Evolutionary conservation across 257 asterid species (phyloP).

Genomic region (Jacaranda mimosifolia): DNA sequence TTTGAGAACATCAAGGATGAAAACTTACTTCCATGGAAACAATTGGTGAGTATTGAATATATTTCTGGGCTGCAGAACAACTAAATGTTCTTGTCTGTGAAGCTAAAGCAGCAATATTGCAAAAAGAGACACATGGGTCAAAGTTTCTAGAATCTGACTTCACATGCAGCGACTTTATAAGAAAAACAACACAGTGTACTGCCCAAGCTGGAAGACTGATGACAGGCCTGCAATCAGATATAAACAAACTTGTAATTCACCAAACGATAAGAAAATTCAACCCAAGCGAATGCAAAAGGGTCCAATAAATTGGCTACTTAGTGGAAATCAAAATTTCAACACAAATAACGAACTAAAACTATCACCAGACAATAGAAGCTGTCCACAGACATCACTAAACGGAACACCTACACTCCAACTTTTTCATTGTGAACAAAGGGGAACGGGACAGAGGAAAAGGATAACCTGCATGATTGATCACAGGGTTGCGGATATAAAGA

Average conservation of each 20-base stretch:
- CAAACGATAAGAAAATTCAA: constrained; percentile 30
- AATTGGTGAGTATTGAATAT: constrained; percentile 76
- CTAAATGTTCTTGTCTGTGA: constrained; percentile 72
- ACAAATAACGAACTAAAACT: constrained; percentile 26
- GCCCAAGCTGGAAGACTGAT: constrained; percentile 64
- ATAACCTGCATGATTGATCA: constrained; percentile 1
- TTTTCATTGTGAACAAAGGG: neutral
- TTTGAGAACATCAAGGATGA: constrained; percentile 26
- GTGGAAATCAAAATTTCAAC: constrained; percentile 20
- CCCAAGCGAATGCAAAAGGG: neutral
- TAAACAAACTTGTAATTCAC: constrained; percentile 17
- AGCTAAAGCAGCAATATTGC: constrained; percentile 57
- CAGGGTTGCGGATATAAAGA: constrained; percentile 5
- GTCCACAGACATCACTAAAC: constrained; percentile 15
- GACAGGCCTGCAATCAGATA: constrained; percentile 67
- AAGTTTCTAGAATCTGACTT: constrained; percentile 54
- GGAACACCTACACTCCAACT: constrained; percentile 24
- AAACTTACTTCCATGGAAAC: constrained; percentile 74
- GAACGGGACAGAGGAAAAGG: neutral
- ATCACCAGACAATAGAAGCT: constrained; percentile 4
- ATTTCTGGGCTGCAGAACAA: constrained; percentile 78
- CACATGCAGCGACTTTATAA: constrained; percentile 51
- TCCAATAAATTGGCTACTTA: neutral
- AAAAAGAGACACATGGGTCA: constrained; percentile 48
- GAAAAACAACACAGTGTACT: constrained; percentile 43